Percentiles rank a stretch among this genome's conserved stretches.
phyloP scores from a whole-genome alignment of 305 asterid species.

The Fraxinus platypoda region DNA sequence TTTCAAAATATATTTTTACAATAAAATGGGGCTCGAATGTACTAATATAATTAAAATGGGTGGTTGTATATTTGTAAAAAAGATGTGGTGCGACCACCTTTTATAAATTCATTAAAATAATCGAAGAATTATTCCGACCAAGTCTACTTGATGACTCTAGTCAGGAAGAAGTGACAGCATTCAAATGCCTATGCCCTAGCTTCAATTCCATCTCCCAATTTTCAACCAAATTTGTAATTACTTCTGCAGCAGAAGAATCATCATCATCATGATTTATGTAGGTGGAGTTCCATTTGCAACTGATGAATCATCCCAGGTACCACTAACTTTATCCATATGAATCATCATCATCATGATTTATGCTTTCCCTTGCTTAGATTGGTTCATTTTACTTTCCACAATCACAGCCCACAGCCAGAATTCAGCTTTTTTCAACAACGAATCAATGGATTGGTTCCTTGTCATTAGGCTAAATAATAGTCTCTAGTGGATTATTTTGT shows the following conservation, averaged over 20 bases:
- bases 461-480: neutral
- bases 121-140: neutral
- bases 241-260: neutral
- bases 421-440: neutral
- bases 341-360: too few relatives aligned
- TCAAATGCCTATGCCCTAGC: neutral
- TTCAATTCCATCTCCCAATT: neutral
- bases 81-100: too few relatives aligned
- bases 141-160: neutral
- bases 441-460: neutral
- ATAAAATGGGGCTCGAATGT: too few relatives aligned
- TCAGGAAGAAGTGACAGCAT: neutral
- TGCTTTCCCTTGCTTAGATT: neutral
- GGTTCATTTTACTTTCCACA: neutral
- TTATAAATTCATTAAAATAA: neutral
- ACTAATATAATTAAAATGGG: too few relatives aligned
- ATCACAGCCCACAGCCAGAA: neutral
- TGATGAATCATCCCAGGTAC: constrained; percentile 56
- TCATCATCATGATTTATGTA: constrained; percentile 58
- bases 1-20: too few relatives aligned
- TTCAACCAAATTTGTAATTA: neutral
- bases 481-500: constrained; percentile 16
- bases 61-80: too few relatives aligned
- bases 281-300: constrained; percentile 47
- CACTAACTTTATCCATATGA: neutral